Evolutionary conservation across 2,329 filamentous ascomycete genomes (phyloP).

Genomic region (Zymoseptoria crescenta): DNA sequence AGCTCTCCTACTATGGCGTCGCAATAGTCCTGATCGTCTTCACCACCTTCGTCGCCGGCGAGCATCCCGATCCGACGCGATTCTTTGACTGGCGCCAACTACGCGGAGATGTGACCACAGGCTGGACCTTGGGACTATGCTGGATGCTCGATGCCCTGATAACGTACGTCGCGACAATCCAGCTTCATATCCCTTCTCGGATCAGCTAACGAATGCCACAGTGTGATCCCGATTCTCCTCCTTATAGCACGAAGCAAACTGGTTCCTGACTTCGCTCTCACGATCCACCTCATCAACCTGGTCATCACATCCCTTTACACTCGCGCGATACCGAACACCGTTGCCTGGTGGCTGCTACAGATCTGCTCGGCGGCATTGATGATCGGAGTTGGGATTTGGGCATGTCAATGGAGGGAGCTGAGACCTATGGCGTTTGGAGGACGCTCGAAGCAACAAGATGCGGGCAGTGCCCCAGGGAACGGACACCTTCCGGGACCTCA

Average conservation of each 20-base stretch:
- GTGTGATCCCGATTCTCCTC: constrained; percentile 73
- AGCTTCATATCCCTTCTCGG: not conserved
- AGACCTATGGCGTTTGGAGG: constrained; percentile 81
- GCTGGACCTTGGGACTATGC: constrained; percentile 61
- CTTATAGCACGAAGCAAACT: constrained; percentile 86
- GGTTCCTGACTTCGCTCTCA: constrained; percentile 88
- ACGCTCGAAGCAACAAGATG: constrained; percentile 26
- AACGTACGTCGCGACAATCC: constrained; percentile 44
- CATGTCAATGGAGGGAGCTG: constrained; percentile 82
- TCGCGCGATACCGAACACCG: constrained; percentile 63
- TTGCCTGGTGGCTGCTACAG: constrained; percentile 79
- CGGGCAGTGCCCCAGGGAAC: constrained; percentile 10
- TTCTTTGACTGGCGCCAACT: constrained; percentile 57
- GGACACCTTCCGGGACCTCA: constrained; percentile 21
- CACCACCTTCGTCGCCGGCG: constrained; percentile 58
- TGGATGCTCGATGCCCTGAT: constrained; percentile 60
- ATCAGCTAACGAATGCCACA: constrained; percentile 33
- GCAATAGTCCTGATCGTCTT: constrained; percentile 58
- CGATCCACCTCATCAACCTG: constrained; percentile 77
- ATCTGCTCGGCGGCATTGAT: constrained; percentile 54
- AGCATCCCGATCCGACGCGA: constrained; percentile 50
- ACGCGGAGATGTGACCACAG: constrained; percentile 59
- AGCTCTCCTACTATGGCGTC: constrained; percentile 56
- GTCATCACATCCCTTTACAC: constrained; percentile 71
- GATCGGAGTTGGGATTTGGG: constrained; percentile 74